Base-by-base conservation (phyloP, 2,329 filamentous ascomycete species). In the Colletotrichum nymphaeae region DNA sequence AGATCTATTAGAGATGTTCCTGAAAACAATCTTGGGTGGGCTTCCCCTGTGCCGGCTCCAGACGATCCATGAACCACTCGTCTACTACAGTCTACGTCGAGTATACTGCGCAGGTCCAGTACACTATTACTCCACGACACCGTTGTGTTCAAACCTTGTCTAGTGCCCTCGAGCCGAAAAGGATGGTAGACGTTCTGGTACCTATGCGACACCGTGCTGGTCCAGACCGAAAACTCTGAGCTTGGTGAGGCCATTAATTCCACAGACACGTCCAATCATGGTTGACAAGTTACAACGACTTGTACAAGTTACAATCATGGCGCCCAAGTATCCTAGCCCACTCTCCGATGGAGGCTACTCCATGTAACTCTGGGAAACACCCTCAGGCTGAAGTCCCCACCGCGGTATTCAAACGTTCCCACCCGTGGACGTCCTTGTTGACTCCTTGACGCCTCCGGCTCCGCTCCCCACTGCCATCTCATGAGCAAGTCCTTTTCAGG, bases 321-420 rank as follows among this genome's bases (percentile, higher is more conserved):
- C 46, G 52, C 19, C 53, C 66, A 60, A 55, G 49, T 37, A 59
- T 69, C 66, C 66, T 53, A 69, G 53, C 42, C 70, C 70, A 73
- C 66, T 69, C 58, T 69, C 55, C 24, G 66, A 73, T 69, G 70
- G 66, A 37, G 70, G 60, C 59, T 71, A 56, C 63, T 67, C 66
- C 70, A 73, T 73, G 59, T 62, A 69, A 55, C 70, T 69, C 66
- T 69, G 70, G 66, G 70, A 72, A 72, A 69, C 66, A 69, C 66
- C 69, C 70, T 72, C 59, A 42, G 53, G 70, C 59, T 28, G 42
- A 60, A 28, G 70, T 64, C 66, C 24, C 70, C 70, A 69, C 70
- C 46, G 32, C 49, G 14, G 26, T 58, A 46, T 26, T 37, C 55
- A 53, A 53, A 52, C 35, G 62, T 72, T 56, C 42, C 37, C 37